Conservation (phyloP, 2,329 filamentous ascomycete genomes). For the Monilinia polystroma region DNA sequence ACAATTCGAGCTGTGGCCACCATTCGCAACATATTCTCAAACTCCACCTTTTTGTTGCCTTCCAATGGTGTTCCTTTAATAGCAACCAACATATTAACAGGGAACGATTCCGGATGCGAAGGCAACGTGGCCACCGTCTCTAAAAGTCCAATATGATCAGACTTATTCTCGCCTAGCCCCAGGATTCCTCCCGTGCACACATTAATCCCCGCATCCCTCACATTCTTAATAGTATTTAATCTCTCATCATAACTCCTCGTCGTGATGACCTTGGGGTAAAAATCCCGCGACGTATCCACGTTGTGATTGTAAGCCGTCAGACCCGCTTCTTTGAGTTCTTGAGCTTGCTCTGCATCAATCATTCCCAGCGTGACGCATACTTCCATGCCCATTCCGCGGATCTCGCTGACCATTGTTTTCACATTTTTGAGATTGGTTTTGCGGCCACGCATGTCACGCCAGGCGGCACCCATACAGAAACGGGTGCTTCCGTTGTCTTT, state of each 20-base stretch:
- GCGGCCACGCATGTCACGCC: conserved; percentile 90
- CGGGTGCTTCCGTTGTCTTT: conserved; percentile 82
- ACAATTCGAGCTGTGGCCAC: conserved; percentile 80
- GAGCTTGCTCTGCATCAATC: conserved; percentile 79
- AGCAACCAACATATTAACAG: conserved; percentile 85
- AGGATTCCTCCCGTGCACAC: conserved; percentile 90
- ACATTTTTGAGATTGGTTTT: conserved; percentile 82
- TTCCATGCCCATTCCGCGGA: conserved; percentile 82
- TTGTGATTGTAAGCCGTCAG: conserved; percentile 95
- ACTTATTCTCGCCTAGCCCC: conserved; percentile 74
- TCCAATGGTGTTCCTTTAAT: conserved; percentile 88
- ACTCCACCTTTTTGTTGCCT: conserved; percentile 68
- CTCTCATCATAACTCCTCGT: conserved; percentile 87
- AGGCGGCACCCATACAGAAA: conserved; percentile 94
- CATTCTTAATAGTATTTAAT: conserved; percentile 73
- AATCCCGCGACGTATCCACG: conserved; percentile 84
- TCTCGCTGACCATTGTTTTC: conserved; percentile 80
- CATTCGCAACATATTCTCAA: conserved; percentile 76
- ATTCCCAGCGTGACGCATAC: conserved; percentile 91
- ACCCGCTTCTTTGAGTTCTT: conserved; percentile 78
- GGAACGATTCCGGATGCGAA: conserved; percentile 83
- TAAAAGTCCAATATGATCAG: conserved; percentile 79
- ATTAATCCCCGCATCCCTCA: conserved; percentile 82
- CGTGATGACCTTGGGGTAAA: conserved; percentile 83
- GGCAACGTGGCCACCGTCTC: conserved; percentile 80